Evolutionary conservation across 352 stramenopile species (phyloP), one percentile per base, ranked within the genome.

Genomic region (Lagenidium sp.): DNA sequence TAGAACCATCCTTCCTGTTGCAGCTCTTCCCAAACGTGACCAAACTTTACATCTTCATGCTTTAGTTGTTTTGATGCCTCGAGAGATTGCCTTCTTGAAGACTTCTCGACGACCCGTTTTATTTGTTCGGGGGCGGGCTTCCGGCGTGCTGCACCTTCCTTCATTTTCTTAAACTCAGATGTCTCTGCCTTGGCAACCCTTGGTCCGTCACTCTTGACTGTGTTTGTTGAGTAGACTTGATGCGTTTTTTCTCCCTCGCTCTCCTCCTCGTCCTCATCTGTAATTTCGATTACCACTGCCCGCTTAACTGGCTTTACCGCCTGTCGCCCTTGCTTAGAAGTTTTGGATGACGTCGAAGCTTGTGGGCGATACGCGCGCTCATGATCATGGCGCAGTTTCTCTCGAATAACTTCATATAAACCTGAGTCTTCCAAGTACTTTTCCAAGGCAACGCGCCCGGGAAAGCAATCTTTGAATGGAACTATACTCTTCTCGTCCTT

Each of bases 21-120:
- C n/a, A 88, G 38, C 25, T 32, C 16, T 15, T 39, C 28, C 75
- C 75, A 87, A 41, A 87, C 68, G 10, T 65, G 44, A 5, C 67
- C 71, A 40, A 84, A 87, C 32, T 81, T 83, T n/a, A 80, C 60
- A n/a, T 73, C 51, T n/a, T n/a, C n/a, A n/a, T n/a, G n/a, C n/a
- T n/a, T n/a, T n/a, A n/a, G n/a, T n/a, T n/a, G n/a, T n/a, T n/a
- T n/a, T n/a, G n/a, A n/a, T n/a, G n/a, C n/a, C n/a, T n/a, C n/a
- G n/a, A n/a, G n/a, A n/a, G n/a, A n/a, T n/a, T n/a, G n/a, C n/a
- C n/a, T n/a, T n/a, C n/a, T n/a, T n/a, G n/a, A n/a, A n/a, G n/a
- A n/a, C 1, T 31, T 16, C 15, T 35, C 32, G 15, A 31, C 23
- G 34, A 22, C 18, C 21, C 19, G 59, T 68, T 29, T 65, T 44